Conservation (phyloP, 495 filamentous ascomycete genomes). For the Aspergillus cavernicola region DNA sequence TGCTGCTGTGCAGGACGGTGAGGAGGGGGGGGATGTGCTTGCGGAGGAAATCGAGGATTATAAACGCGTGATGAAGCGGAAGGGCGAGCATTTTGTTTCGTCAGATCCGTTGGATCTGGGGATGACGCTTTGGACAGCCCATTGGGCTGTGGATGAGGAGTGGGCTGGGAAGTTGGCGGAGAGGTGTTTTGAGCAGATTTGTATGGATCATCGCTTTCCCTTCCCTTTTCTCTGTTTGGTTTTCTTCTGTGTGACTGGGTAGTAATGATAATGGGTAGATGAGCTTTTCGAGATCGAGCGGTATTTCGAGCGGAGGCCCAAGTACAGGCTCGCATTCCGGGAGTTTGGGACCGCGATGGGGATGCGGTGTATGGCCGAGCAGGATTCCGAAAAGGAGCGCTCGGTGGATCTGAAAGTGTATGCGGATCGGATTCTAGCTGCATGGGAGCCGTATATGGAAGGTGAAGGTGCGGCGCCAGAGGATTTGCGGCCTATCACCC, state of each 20-base stretch:
- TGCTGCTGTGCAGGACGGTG: conserved; percentile 17
- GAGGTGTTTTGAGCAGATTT: conserved; percentile 45
- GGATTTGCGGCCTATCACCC: conserved; percentile 55
- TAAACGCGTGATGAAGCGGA: conserved; percentile 48
- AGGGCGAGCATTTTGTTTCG: conserved; percentile 47
- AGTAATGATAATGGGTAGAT: conserved; percentile 19
- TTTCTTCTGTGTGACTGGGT: neutral
- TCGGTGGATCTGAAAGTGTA: conserved; percentile 36
- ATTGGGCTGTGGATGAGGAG: conserved; percentile 50
- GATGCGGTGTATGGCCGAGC: conserved; percentile 46
- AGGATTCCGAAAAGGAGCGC: conserved; percentile 37
- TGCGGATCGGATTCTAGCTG: conserved; percentile 44
- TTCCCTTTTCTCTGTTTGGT: neutral
- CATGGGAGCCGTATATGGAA: conserved; percentile 51
- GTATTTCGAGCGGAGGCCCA: conserved; percentile 38
- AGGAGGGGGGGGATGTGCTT: conserved; percentile 29
- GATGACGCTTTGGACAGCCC: conserved; percentile 62
- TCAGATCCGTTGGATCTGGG: conserved; percentile 58
- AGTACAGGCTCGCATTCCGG: conserved; percentile 55
- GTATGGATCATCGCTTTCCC: conserved; percentile 18
- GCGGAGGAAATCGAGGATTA: conserved; percentile 56
- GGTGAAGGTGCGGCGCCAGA: conserved; percentile 33
- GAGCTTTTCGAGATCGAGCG: conserved; percentile 39
- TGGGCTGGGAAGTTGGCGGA: conserved; percentile 49
- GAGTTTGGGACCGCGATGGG: conserved; percentile 62